Percentiles rank a stretch among this genome's conserved stretches.
Conservation (phyloP, 352 stramenopile genomes). For the Pythium rishiriense region DNA sequence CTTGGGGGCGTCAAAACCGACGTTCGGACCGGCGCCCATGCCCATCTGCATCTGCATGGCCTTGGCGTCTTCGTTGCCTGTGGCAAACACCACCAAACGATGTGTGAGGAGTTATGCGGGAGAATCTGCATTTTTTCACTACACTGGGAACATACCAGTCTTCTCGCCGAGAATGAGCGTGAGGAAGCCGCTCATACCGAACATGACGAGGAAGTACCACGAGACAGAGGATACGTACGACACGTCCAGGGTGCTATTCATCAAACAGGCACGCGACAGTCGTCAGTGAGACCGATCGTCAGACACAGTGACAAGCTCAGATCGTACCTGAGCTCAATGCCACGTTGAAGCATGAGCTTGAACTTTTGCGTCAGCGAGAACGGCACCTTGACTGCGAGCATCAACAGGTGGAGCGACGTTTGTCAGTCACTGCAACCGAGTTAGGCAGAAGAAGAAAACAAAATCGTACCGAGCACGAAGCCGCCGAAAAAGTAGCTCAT, state of each 20-base stretch:
- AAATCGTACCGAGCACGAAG: constrained; percentile 91
- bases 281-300: background rate
- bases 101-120: no score
- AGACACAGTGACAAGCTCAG: background rate
- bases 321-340: constrained; percentile 91
- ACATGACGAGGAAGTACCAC: constrained; percentile 99
- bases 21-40: constrained; percentile 82
- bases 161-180: constrained; percentile 95
- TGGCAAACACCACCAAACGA: background rate
- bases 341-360: constrained; percentile 97
- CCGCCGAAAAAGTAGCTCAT: constrained; percentile 99
- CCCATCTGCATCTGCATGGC: constrained; percentile 93
- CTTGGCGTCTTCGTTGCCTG: constrained; percentile 80
- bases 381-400: constrained; percentile 91
- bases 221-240: constrained; percentile 97
- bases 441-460: background rate
- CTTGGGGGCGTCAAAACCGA: constrained; percentile 89
- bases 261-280: background rate
- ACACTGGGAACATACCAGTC: constrained; percentile 36
- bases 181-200: constrained; percentile 96
- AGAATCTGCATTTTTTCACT: background rate
- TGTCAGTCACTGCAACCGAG: background rate
- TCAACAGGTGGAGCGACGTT: background rate
- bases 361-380: constrained; percentile 98
- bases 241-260: constrained; percentile 92